phyloP scores from a whole-genome alignment of 2,329 filamentous ascomycete genomes.

The Endothia cerciana region DNA sequence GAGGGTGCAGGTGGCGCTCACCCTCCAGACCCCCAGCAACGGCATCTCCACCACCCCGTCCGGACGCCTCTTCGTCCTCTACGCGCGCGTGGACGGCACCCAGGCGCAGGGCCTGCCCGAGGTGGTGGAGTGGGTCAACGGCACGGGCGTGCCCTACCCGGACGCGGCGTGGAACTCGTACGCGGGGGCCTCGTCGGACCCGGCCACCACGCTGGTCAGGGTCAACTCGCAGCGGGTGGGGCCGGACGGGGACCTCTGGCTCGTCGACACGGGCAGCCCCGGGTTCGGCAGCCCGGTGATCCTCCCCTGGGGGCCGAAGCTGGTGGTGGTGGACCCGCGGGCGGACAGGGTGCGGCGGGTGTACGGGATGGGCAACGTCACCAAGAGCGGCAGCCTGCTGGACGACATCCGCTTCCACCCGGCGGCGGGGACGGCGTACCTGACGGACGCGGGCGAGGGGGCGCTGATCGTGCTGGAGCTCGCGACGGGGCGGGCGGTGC shows the following conservation, averaged over 20 bases:
- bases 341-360: slow-evolving; percentile 17
- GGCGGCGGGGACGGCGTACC: slow-evolving; percentile 17
- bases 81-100: slow-evolving; percentile 27
- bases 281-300: slow-evolving; percentile 22
- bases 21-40: slow-evolving; percentile 25
- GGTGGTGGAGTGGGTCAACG: slow-evolving; percentile 28
- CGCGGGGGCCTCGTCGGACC: slow-evolving; percentile 10
- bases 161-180: slow-evolving; percentile 26
- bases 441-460: slow-evolving; percentile 25
- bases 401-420: slow-evolving; percentile 24
- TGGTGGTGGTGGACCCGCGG: slow-evolving; percentile 23
- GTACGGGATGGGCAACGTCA: slow-evolving; percentile 26
- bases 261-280: slow-evolving; percentile 27
- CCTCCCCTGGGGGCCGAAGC: slow-evolving; percentile 26
- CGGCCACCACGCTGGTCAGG: slow-evolving; percentile 13
- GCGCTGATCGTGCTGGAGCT: slow-evolving; percentile 27
- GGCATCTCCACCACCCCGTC: slow-evolving; percentile 21
- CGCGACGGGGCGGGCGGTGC: slow-evolving; percentile 16
- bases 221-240: slow-evolving; percentile 23
- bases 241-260: slow-evolving; percentile 21
- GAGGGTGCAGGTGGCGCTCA: slow-evolving; percentile 19
- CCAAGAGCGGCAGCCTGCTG: slow-evolving; percentile 16
- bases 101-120: slow-evolving; percentile 23
- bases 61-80: slow-evolving; percentile 26
- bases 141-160: slow-evolving; percentile 20